phyloP scores from a whole-genome alignment of 805 yeast genomes.

The Candida lessepsii region DNA sequence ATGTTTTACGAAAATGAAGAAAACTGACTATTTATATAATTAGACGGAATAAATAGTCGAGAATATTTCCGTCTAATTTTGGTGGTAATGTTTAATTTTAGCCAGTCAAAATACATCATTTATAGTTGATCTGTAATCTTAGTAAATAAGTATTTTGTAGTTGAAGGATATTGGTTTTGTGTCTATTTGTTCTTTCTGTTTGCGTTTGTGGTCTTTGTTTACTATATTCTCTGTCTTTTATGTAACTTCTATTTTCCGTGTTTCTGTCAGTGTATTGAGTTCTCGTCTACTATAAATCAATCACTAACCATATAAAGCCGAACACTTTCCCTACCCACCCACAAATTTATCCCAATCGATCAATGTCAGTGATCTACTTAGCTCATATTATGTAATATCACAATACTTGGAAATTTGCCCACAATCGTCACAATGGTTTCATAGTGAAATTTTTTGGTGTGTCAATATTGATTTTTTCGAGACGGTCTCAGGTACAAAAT shows the following conservation, averaged over 20 bases:
- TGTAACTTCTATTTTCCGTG: background rate
- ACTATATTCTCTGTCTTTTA: too few species aligned
- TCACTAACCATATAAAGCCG: too few species aligned
- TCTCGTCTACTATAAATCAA: too few species aligned
- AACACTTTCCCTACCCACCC: too few species aligned
- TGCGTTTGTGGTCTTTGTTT: too few species aligned
- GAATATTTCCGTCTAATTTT: slow-evolving; percentile 2
- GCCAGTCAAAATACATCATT: slow-evolving; percentile 1
- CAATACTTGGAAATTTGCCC: background rate
- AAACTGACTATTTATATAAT: slow-evolving; percentile 2
- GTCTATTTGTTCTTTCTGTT: background rate
- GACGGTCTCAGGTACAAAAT: slow-evolving; percentile 4
- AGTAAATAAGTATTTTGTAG: slow-evolving; percentile 4
- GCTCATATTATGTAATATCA: background rate
- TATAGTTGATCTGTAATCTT: background rate
- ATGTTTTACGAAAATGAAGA: background rate
- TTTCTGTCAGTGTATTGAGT: too few species aligned
- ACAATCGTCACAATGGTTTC: slow-evolving; percentile 1
- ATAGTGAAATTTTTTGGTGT: slow-evolving; percentile 2
- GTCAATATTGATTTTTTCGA: slow-evolving; percentile 1
- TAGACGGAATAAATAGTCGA: background rate
- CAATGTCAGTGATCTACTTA: too few species aligned
- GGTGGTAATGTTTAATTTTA: background rate
- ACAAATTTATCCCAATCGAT: too few species aligned
- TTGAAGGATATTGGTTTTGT: slow-evolving; percentile 2